These are phyloP conservation scores for Crithidia mellificae DNA, from an alignment of 208 protist species.

Conservation along the genomic window DNA sequence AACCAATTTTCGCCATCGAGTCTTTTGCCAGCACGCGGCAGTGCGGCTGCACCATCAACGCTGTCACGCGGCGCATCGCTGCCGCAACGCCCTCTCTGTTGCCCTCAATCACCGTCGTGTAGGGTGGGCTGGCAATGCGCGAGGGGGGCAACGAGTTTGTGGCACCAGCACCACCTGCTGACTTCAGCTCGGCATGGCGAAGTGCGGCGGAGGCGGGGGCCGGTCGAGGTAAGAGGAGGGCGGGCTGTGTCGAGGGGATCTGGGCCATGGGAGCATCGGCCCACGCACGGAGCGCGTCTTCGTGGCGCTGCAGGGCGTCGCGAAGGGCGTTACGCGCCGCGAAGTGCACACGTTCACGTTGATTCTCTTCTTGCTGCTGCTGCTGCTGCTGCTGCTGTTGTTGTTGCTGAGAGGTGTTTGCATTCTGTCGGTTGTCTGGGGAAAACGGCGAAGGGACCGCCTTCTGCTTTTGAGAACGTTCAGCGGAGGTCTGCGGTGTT, in stretches of 20 bases:
- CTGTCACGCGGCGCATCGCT: neutral
- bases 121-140: neutral
- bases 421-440: neutral
- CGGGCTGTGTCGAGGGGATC: neutral
- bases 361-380: neutral
- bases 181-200: neutral
- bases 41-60: constrained; percentile 4
- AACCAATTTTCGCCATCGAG: constrained; percentile 18
- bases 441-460: neutral
- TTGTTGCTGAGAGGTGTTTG: too few species aligned
- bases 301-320: constrained; percentile 25
- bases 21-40: constrained; percentile 18
- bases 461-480: too few species aligned
- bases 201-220: neutral
- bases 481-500: too few species aligned
- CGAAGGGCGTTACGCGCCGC: constrained; percentile 1
- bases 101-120: too few species aligned
- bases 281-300: constrained; percentile 30
- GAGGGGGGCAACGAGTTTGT: neutral
- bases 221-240: neutral
- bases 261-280: constrained; percentile 17
- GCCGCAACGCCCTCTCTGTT: neutral
- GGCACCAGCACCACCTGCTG: neutral
- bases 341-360: neutral
- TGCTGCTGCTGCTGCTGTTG: neutral